Conservation (phyloP, 2,329 filamentous ascomycete species). For the Xylaria sp. region DNA sequence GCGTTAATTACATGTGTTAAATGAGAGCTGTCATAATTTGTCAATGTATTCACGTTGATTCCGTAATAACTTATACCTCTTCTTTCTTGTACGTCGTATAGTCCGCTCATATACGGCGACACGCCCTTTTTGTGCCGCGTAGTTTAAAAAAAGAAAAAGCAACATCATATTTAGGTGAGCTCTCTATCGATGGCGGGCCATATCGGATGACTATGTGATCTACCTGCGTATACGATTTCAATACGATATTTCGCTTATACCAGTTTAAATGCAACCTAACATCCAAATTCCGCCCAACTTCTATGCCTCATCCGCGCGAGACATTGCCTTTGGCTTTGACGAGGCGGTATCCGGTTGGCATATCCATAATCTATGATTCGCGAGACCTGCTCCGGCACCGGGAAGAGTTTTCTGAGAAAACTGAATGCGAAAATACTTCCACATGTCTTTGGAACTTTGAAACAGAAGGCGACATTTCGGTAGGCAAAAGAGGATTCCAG, state of each 20-base stretch:
- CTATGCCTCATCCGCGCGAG: not conserved
- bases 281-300: not conserved
- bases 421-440: not conserved
- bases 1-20: not conserved
- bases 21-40: not conserved
- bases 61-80: not conserved
- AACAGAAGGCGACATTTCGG: not conserved
- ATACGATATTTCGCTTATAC: conserved; percentile 10
- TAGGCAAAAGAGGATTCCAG: not conserved
- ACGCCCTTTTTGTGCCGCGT: no score
- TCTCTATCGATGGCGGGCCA: no score
- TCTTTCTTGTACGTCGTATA: not conserved
- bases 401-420: not conserved
- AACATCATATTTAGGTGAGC: no score
- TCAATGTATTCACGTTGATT: not conserved
- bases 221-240: conserved; percentile 15
- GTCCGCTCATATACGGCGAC: not conserved
- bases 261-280: not conserved
- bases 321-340: not conserved
- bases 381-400: not conserved
- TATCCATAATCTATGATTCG: not conserved
- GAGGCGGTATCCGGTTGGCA: not conserved
- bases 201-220: no score
- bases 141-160: no score
- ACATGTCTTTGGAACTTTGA: not conserved